A percentile compares a stretch with the other conserved stretches of the same genome.
Evolutionary conservation across 495 filamentous ascomycete species (phyloP).

Genomic region (Venustampulla echinocandica): DNA sequence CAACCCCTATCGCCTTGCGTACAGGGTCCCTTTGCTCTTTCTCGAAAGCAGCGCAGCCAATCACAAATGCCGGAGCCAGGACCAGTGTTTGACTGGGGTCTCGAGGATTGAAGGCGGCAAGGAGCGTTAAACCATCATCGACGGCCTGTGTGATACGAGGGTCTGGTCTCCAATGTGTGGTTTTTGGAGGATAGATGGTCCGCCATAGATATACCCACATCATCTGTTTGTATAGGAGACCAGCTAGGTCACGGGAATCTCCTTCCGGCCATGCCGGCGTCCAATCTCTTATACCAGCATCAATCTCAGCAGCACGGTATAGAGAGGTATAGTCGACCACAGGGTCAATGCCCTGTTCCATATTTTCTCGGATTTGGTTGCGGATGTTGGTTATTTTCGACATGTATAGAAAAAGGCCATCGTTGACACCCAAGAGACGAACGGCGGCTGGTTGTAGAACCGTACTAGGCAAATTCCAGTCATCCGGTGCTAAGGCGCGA

Average conservation of each 20-base stretch:
- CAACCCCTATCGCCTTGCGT: conserved; percentile 53
- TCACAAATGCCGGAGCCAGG: conserved; percentile 78
- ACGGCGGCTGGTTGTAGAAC: conserved; percentile 68
- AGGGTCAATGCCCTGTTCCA: conserved; percentile 53
- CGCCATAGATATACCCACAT: conserved; percentile 87
- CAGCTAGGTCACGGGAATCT: conserved; percentile 65
- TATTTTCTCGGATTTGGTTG: conserved; percentile 63
- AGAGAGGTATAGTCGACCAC: conserved; percentile 67
- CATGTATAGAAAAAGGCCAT: conserved; percentile 74
- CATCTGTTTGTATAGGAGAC: conserved; percentile 78
- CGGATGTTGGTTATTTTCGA: conserved; percentile 72
- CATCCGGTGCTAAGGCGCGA: conserved; percentile 22
- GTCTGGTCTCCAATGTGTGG: conserved; percentile 31
- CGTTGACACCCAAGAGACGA: conserved; percentile 74
- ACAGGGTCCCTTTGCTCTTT: conserved; percentile 60
- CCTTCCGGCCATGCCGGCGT: conserved; percentile 59
- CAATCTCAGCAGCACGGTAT: conserved; percentile 68
- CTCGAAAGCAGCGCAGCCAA: conserved; percentile 79
- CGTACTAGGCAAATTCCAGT: conserved; percentile 56
- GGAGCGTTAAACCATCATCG: conserved; percentile 62
- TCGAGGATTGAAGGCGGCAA: conserved; percentile 48
- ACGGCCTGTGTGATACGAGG: conserved; percentile 65
- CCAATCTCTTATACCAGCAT: conserved; percentile 69
- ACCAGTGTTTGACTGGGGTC: conserved; percentile 64
- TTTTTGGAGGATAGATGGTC: conserved; percentile 62